These are phyloP conservation scores for Fonsecaea pedrosoi DNA, from an alignment of 2,329 filamentous ascomycete species.

Conservation along the genomic window DNA sequence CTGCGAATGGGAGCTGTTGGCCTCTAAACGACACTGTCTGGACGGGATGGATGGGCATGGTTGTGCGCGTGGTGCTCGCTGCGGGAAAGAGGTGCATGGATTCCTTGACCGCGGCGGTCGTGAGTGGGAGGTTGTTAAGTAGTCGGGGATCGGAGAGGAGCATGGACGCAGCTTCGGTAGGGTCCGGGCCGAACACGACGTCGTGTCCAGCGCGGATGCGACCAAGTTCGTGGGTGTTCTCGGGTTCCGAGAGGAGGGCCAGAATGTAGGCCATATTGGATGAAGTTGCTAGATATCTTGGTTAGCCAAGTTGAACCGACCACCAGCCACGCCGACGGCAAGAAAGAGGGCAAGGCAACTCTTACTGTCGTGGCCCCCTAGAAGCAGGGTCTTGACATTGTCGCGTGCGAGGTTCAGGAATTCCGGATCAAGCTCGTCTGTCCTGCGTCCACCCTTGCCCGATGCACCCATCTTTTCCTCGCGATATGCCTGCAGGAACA, in stretches of 20 bases:
- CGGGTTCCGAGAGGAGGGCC: conserved; percentile 49
- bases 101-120: conserved; percentile 62
- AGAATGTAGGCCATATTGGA: conserved; percentile 45
- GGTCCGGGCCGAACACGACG: conserved; percentile 56
- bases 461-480: conserved; percentile 17
- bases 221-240: conserved; percentile 41
- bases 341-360: not conserved
- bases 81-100: conserved; percentile 61
- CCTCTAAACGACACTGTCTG: conserved; percentile 27
- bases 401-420: conserved; percentile 24
- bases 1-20: conserved; percentile 28
- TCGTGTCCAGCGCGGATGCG: conserved; percentile 60
- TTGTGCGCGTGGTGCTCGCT: conserved; percentile 28
- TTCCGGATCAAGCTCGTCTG: conserved; percentile 22
- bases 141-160: conserved; percentile 18
- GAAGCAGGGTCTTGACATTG: conserved; percentile 50
- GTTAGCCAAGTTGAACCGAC: not conserved
- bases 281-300: conserved; percentile 30
- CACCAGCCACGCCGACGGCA: not conserved
- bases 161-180: conserved; percentile 48
- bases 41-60: conserved; percentile 14
- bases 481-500: conserved; percentile 25
- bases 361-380: conserved; percentile 44
- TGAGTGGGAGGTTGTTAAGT: conserved; percentile 59
- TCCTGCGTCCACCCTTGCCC: not conserved